Evolutionary conservation across 306 rosid species (phyloP).

Genomic region (Cucumis sativus): Cucumber_9930_V3 NC_026659.2:7982501-7983000

Average conservation of each 20-base stretch:
- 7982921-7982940: too few species aligned
- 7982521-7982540: slow-evolving; percentile 22
- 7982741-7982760: background rate
- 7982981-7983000: too few species aligned
- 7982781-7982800: too few species aligned
- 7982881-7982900: background rate
- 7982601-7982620: background rate
- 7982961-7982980: too few species aligned
- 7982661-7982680: background rate
- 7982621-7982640: background rate
- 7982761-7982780: background rate
- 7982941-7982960: too few species aligned
- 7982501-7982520: slow-evolving; percentile 49
- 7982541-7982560: background rate
- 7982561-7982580: background rate
- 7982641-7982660: background rate
- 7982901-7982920: too few species aligned
- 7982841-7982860: too few species aligned
- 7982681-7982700: background rate
- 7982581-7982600: background rate
- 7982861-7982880: background rate
- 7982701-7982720: background rate
- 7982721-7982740: background rate
- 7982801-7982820: too few species aligned
- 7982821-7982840: too few species aligned